Evolutionary conservation across 768 basidiomycete genomes (phyloP), one percentile per base, ranked within the genome.

Genomic region (Boletus pseudopeckii): DNA sequence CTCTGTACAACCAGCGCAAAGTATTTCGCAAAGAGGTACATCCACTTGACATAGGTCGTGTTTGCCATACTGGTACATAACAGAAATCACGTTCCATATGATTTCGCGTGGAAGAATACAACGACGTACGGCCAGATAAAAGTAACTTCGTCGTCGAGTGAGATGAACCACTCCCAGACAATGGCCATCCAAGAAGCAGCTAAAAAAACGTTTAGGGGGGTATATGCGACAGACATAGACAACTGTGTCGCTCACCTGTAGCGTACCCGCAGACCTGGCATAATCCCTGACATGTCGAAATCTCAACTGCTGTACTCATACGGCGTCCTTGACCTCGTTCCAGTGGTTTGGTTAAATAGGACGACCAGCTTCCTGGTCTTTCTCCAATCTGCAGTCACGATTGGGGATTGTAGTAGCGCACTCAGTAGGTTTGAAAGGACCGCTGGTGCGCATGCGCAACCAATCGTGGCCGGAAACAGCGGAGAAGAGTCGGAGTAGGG

Each of bases 1-100:
- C 53, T 58, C 33, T 65, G 67, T 4, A 52, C 1, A 3, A 11
- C n/a, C 11, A 69, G 11, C 6, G 49, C 55, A 32, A 56, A 48
- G 18, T 63, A 69, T 48, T 54, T 69, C 5, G 53, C 54, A 43
- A 67, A 57, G 17, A 69, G 22, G 43, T 61, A 68, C n/a, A 69
- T 9, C 67, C 65, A 69, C 43, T 69, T 69, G 39, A 63, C 30
- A 26, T 48, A 44, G 2, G 63, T 56, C 9, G 7, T 48, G 4
- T 7, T 7, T 8, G 67, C 40, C 53, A 63, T 60, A 13, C 67
- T 68, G 30, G 24, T 20, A 28, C 0, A 28, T 7, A 34, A 26
- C 5, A 13, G 2, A 43, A 24, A 42, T 38, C 24, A 50, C 1
- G 15, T 22, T 43, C 33, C 0, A 11, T 2, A 20, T 28, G n/a